These are phyloP conservation scores for Candida chilensis DNA, from an alignment of 805 yeast species.

Conservation along the genomic window DNA sequence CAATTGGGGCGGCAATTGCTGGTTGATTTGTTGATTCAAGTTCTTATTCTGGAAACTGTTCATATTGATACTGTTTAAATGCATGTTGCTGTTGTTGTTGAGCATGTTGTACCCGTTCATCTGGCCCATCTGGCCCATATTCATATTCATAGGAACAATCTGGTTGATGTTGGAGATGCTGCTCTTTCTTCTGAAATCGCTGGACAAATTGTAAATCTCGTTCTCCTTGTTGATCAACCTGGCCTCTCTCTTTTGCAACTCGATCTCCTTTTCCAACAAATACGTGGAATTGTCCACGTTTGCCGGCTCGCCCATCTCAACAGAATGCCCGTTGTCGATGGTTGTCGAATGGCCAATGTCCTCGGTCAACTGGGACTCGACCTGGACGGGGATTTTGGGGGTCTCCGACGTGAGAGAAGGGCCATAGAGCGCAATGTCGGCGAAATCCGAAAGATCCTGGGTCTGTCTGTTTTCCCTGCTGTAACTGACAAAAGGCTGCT, in stretches of 20 bases:
- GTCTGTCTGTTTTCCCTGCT: conserved; percentile 16
- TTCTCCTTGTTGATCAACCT: conserved; percentile 9
- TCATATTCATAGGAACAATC: conserved; percentile 6
- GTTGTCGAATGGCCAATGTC: conserved; percentile 5
- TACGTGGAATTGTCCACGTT: conserved; percentile 2
- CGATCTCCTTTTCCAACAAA: conserved; percentile 12
- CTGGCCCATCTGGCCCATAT: conserved; percentile 20
- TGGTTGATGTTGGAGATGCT: conserved; percentile 3
- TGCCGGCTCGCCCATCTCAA: conserved; percentile 1
- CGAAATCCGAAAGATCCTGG: conserved; percentile 8
- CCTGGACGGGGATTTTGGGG: not conserved
- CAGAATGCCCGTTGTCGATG: conserved; percentile 2
- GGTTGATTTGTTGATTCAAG: not conserved
- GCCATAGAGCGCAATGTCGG: conserved; percentile 6
- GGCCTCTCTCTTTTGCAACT: conserved; percentile 15
- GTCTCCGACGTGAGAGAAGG: conserved; percentile 1
- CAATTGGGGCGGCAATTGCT: not conserved
- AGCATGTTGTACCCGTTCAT: conserved; percentile 8
- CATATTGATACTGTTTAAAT: not conserved
- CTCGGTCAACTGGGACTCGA: conserved; percentile 1
- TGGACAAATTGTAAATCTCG: conserved; percentile 8
- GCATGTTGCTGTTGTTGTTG: not conserved
- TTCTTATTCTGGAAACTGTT: conserved; percentile 1
- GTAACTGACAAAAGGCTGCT: conserved; percentile 17
- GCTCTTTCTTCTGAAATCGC: conserved; percentile 6